Conservation (phyloP, 768 basidiomycete genomes). For the Trametes meyenii region DNA sequence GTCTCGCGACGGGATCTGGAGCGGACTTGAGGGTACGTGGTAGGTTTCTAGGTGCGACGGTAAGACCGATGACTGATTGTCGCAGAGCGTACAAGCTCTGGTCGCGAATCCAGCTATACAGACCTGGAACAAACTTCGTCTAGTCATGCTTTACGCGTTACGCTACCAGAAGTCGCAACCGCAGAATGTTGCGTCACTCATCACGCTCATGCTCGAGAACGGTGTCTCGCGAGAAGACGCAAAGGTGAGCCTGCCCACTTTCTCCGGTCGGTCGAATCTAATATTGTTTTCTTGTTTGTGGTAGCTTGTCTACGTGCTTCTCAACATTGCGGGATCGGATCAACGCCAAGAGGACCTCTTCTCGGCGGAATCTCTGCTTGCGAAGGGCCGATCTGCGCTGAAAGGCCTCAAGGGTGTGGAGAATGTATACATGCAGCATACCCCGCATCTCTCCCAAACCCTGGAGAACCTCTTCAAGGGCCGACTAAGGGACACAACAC, state of each 20-base stretch:
- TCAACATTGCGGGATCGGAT: constrained; percentile 93
- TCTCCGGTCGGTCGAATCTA: constrained; percentile 1
- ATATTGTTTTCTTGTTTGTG: constrained; percentile 14
- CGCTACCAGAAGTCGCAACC: constrained; percentile 92
- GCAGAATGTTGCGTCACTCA: constrained; percentile 77
- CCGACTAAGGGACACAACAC: constrained; percentile 80
- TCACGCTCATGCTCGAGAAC: constrained; percentile 73
- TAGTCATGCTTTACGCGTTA: constrained; percentile 91
- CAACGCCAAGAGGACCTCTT: constrained; percentile 98
- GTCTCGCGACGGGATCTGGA: constrained; percentile 89
- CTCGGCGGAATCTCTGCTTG: constrained; percentile 91
- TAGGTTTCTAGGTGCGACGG: neutral
- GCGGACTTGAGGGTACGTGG: constrained; percentile 78
- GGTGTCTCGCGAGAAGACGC: constrained; percentile 80
- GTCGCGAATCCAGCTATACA: constrained; percentile 69
- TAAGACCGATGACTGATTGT: neutral
- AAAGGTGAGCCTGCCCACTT: constrained; percentile 44
- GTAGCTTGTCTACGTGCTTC: constrained; percentile 88
- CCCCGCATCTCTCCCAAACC: constrained; percentile 90
- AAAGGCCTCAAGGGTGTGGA: constrained; percentile 99
- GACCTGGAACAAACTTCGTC: constrained; percentile 80
- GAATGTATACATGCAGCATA: constrained; percentile 98
- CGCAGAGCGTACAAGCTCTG: constrained; percentile 80
- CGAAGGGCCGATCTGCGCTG: constrained; percentile 90
- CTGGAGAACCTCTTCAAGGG: constrained; percentile 89